These are phyloP conservation scores for Xylaria bambusicola DNA, from an alignment of 495 filamentous ascomycete genomes.

Conservation along the genomic window DNA sequence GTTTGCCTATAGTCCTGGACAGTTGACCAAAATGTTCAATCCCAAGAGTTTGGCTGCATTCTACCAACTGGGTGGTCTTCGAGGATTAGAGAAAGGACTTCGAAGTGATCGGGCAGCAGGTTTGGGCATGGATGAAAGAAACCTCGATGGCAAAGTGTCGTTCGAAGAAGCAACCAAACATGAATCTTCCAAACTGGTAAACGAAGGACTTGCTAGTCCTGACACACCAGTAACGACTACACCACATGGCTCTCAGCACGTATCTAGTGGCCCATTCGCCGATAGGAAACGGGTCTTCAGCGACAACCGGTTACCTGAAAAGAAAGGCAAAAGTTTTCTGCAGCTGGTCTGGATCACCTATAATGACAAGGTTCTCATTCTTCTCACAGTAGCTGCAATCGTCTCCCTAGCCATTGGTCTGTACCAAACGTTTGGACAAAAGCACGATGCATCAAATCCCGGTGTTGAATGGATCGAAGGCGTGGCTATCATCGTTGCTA, in stretches of 20 bases:
- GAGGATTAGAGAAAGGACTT: slow-evolving; percentile 67
- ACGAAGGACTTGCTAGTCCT: slow-evolving; percentile 36
- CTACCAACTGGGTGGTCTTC: slow-evolving; percentile 65
- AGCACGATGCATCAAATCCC: slow-evolving; percentile 44
- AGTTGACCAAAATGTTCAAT: slow-evolving; percentile 73
- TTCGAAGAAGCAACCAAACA: slow-evolving; percentile 60
- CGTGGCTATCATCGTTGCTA: slow-evolving; percentile 75
- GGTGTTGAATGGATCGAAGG: slow-evolving; percentile 78
- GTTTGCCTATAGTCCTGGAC: slow-evolving; percentile 70
- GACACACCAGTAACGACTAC: slow-evolving; percentile 33
- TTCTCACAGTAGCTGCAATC: slow-evolving; percentile 71
- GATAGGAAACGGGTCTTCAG: slow-evolving; percentile 70
- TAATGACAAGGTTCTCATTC: slow-evolving; percentile 81
- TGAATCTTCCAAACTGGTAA: slow-evolving; percentile 30
- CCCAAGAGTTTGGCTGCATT: slow-evolving; percentile 75
- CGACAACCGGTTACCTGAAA: slow-evolving; percentile 72
- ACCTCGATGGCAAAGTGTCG: slow-evolving; percentile 55
- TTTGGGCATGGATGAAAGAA: slow-evolving; percentile 66
- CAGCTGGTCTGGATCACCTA: slow-evolving; percentile 82
- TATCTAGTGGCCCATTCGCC: slow-evolving; percentile 45
- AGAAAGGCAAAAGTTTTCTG: slow-evolving; percentile 71
- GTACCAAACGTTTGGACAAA: slow-evolving; percentile 61
- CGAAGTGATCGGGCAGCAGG: slow-evolving; percentile 65
- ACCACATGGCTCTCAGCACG: slow-evolving; percentile 21
- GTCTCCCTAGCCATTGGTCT: slow-evolving; percentile 72